Evolutionary conservation across 306 rosid genomes (phyloP).

Genomic region (Fragaria iinumae): DNA sequence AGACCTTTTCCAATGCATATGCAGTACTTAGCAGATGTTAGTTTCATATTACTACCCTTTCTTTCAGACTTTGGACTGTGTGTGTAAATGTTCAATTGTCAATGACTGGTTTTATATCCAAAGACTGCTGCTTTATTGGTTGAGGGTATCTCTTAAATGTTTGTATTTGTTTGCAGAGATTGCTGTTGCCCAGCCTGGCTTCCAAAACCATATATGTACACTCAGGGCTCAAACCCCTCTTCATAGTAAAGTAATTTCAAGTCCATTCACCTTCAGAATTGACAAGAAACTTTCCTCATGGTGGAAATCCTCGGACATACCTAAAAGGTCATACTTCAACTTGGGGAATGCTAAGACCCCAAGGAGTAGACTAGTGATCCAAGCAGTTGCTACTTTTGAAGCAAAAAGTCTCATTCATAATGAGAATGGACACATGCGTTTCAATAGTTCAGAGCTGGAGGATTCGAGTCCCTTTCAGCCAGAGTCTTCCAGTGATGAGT

Average conservation of each 20-base stretch:
- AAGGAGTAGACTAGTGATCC: slow-evolving; percentile 37
- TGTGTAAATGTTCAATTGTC: neutral
- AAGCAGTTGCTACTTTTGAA: slow-evolving; percentile 76
- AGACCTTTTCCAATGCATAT: neutral
- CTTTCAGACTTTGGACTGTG: neutral
- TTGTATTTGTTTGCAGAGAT: slow-evolving; percentile 49
- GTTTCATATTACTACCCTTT: neutral
- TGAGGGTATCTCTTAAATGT: neutral
- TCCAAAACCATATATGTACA: slow-evolving; percentile 42
- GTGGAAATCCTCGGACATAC: slow-evolving; percentile 38
- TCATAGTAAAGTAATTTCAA: slow-evolving; percentile 39
- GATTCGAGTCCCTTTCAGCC: slow-evolving; percentile 27
- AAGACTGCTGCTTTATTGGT: slow-evolving; percentile 5
- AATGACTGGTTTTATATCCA: neutral
- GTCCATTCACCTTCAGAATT: slow-evolving; percentile 32
- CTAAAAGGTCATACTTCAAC: slow-evolving; percentile 31
- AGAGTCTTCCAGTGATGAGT: slow-evolving; percentile 31
- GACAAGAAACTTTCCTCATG: slow-evolving; percentile 39
- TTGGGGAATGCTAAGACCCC: slow-evolving; percentile 26
- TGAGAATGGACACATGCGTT: slow-evolving; percentile 28
- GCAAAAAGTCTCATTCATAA: slow-evolving; percentile 39
- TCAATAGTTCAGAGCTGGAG: slow-evolving; percentile 23
- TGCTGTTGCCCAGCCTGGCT: slow-evolving; percentile 64
- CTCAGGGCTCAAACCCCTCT: slow-evolving; percentile 36
- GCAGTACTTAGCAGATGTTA: neutral